Base-by-base conservation (phyloP, 164 flowering plant species). In the Malania oleifera region DNA sequence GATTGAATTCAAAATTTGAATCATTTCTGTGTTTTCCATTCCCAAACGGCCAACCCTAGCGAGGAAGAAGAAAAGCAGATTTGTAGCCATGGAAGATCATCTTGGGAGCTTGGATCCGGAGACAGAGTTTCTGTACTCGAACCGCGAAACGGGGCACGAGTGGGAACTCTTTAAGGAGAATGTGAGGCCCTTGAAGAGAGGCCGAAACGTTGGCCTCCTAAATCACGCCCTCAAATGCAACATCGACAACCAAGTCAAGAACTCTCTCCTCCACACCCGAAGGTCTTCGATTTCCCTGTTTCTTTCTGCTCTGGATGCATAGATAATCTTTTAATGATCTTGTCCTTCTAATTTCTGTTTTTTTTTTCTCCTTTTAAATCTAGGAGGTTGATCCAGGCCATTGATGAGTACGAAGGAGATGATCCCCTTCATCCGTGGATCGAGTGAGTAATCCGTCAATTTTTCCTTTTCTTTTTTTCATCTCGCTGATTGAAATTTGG, bases 141-240 rank as follows among this genome's bases (percentile, higher is more conserved):
- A 50, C 3, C 53, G n/a, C 18, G 24, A 27, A 13, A 50, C 53
- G 5, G 29, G 53, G 12, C 11, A 27, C 13, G 53, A 50, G 34
- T 50, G 53, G 53, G 53, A 50, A 13, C 53, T 50, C 53, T 50
- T 50, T 29, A 50, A 50, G 34, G 53, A 50, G 53, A 50, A 50
- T 12, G 53, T 50, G 18, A 50, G 53, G 34, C 53, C 53, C 13
- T 17, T 50, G 29, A 50, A 50, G 53, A 50, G 53, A 50, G 53
- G 53, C 12, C 53, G 53, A 2, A 25, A 50, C 34, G 53, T 50
- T 24, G 4, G 29, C 53, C 28, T 50, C 29, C n/a, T 50, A 8
- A 50, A 50, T 17, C 12, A 50, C 29, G 53, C 53, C 34, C 53
- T 50, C 29, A 50, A 50, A 27, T 50, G 11, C 1, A 27, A 50